Evolutionary conservation across 1,284 basidiomycete genomes (phyloP), one percentile per base, ranked within the genome.

Genomic region (Rhodofomes roseus): DNA sequence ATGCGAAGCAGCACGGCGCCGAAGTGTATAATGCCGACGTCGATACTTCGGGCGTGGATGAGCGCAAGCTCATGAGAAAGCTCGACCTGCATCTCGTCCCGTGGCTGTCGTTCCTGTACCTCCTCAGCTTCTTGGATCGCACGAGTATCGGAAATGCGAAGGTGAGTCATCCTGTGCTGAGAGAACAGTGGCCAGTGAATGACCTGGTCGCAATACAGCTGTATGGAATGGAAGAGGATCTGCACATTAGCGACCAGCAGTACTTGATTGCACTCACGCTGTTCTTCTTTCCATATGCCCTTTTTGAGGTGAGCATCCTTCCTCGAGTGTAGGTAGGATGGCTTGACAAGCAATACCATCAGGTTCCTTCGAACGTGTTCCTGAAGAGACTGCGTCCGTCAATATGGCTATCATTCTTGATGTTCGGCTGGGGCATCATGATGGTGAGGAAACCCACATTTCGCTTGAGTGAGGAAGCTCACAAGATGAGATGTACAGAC

Each of bases 81-180:
- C 78, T 90, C 48, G 88, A 90, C 71, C 68, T 78, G 59, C 79
- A 81, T 22, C 78, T 89, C 60, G 78, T 89, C 52, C 87, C 87
- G 18, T 89, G 86, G 86, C 69, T 89, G 52, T 82, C 86, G 25
- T 80, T 93, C 60, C 73, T 93, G 61, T 93, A 92, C 73, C 77
- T 92, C 39, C 76, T 92, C 52, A 87, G 86, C 63, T 89, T 89
- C 74, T 73, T 88, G 56, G 92, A 93, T 73, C 83, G 92, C 59
- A 87, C 89, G 50, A 91, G 89, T 66, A 90, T 93, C 63, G 92
- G 90, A 70, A 93, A 93, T 73, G 89, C 90, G 12, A 86, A 84
- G 75, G 84, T 90, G 31, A 37, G 57, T 27, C 31, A 27, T 40
- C 40, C 40, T 20, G 39, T 27, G 40, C 40, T 44, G 53, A 18